phyloP scores from a whole-genome alignment of 495 filamentous ascomycete genomes.

The Cudoniella acicularis region DNA sequence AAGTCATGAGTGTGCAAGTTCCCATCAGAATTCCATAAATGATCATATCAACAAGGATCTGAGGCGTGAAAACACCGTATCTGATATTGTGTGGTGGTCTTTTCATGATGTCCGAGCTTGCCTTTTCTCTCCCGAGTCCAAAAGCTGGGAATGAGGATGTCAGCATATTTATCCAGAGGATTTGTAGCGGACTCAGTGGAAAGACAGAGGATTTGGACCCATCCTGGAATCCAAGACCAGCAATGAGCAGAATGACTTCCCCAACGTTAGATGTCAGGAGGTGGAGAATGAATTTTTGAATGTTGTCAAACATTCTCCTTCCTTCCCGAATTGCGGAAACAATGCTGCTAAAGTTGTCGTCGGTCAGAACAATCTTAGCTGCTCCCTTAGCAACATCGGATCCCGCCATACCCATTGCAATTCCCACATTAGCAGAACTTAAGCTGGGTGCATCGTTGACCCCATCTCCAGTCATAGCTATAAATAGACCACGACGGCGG shows the following conservation, averaged over 20 bases:
- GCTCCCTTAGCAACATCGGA: slow-evolving; percentile 88
- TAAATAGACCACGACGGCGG: slow-evolving; percentile 55
- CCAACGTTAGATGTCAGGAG: slow-evolving; percentile 67
- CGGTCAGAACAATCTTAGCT: slow-evolving; percentile 81
- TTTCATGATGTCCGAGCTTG: slow-evolving; percentile 61
- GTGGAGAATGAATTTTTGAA: slow-evolving; percentile 72
- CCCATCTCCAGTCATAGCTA: slow-evolving; percentile 68
- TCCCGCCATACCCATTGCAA: slow-evolving; percentile 81
- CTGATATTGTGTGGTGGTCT: slow-evolving; percentile 61
- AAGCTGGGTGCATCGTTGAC: slow-evolving; percentile 84
- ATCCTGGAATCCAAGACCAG: slow-evolving; percentile 68
- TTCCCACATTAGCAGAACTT: slow-evolving; percentile 75
- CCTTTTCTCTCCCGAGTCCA: slow-evolving; percentile 64
- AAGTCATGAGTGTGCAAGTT: slow-evolving; percentile 56
- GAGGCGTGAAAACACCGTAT: slow-evolving; percentile 61
- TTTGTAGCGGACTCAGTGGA: slow-evolving; percentile 63
- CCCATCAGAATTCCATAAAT: slow-evolving; percentile 67
- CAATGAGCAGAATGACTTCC: slow-evolving; percentile 62
- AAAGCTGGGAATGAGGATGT: slow-evolving; percentile 67
- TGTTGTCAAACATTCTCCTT: slow-evolving; percentile 68
- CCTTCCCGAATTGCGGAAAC: slow-evolving; percentile 64
- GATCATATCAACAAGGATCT: slow-evolving; percentile 68
- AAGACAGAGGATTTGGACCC: slow-evolving; percentile 57
- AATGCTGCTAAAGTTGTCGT: slow-evolving; percentile 73
- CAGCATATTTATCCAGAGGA: slow-evolving; percentile 72